Evolutionary conservation across 2,329 filamentous ascomycete species (phyloP).

Genomic region (Fusarium sp.): DNA sequence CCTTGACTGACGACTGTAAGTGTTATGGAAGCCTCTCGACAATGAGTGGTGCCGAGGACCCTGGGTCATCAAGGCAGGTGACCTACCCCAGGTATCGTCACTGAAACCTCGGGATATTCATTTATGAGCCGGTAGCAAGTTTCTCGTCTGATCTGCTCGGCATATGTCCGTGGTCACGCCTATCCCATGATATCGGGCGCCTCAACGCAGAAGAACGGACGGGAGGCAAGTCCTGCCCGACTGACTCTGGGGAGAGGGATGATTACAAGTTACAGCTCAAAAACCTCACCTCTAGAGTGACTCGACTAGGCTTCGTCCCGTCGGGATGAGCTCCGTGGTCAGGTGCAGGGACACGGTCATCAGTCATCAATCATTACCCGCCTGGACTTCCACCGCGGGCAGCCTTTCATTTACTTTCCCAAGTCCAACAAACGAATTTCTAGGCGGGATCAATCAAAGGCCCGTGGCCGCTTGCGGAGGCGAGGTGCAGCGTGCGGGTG

Average conservation of each 20-base stretch:
- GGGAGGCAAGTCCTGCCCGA: conserved; percentile 26
- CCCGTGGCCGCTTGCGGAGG: conserved; percentile 44
- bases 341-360: conserved; percentile 41
- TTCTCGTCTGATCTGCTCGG: conserved; percentile 45
- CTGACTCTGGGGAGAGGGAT: conserved; percentile 20
- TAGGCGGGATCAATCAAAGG: conserved; percentile 34
- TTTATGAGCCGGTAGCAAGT: conserved; percentile 18
- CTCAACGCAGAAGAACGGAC: conserved; percentile 32
- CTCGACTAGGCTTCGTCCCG: conserved; percentile 36
- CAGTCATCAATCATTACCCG: conserved; percentile 43
- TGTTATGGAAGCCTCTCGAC: conserved; percentile 9
- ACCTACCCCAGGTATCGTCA: conserved; percentile 40
- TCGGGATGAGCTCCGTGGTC: conserved; percentile 36
- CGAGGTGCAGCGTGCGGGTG: conserved; percentile 47
- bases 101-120: conserved; percentile 38
- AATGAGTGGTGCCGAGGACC: conserved; percentile 23
- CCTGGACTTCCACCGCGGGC: conserved; percentile 24
- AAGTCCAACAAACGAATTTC: conserved; percentile 29
- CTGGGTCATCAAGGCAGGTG: conserved; percentile 33
- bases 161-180: conserved; percentile 43
- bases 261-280: conserved; percentile 19
- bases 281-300: conserved; percentile 7
- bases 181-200: conserved; percentile 39
- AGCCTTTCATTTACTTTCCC: not conserved
- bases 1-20: conserved; percentile 11